phyloP scores from a whole-genome alignment of 129 eudicot genomes.

The Mikania micrantha region DNA sequence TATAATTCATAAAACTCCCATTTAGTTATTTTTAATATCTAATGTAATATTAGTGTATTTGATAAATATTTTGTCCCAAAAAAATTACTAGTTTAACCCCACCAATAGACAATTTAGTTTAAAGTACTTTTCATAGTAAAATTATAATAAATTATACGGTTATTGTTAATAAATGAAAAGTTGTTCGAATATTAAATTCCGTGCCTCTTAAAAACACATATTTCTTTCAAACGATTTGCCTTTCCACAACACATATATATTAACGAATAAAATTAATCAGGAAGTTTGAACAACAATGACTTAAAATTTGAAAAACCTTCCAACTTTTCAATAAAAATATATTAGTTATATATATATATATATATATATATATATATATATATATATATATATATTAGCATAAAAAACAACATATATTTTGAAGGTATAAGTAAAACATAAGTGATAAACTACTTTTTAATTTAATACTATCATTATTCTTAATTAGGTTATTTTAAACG shows the following conservation, averaged over 20 bases:
- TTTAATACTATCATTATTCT: background rate
- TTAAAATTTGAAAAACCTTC: background rate
- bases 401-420: background rate
- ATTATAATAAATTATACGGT: too few species aligned
- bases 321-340: background rate
- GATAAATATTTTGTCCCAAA: too few species aligned
- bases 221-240: background rate
- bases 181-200: background rate
- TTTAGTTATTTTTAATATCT: too few species aligned
- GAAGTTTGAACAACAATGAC: constrained; percentile 18
- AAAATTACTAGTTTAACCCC: too few species aligned
- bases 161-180: too few species aligned
- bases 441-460: background rate
- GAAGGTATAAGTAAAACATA: background rate
- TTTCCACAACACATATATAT: background rate
- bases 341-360: background rate
- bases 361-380: background rate
- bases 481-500: too few species aligned
- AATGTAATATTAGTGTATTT: too few species aligned
- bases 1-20: background rate
- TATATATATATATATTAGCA: background rate
- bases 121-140: too few species aligned
- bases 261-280: background rate
- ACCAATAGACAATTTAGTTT: too few species aligned
- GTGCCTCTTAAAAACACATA: background rate